A percentile compares a stretch with the other conserved stretches of the same genome.
These are phyloP conservation scores for Copromyces sp. DNA, from an alignment of 495 filamentous ascomycete genomes.

Conservation along the genomic window DNA sequence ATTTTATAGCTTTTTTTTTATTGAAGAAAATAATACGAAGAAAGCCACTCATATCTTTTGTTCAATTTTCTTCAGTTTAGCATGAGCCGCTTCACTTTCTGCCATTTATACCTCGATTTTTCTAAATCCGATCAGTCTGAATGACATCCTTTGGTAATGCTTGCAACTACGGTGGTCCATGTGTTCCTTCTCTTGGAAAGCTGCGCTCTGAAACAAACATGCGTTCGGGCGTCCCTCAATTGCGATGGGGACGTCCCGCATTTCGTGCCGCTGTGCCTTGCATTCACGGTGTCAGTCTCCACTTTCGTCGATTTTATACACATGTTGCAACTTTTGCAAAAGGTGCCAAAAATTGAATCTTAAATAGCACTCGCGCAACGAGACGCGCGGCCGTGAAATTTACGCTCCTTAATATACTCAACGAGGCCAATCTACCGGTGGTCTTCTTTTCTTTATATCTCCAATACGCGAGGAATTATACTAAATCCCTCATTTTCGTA, in stretches of 20 bases:
- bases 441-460: too few relatives aligned
- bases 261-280: too few relatives aligned
- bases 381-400: too few relatives aligned
- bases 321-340: too few relatives aligned
- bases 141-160: background rate
- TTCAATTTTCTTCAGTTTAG: background rate
- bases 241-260: background rate
- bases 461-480: too few relatives aligned
- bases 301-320: too few relatives aligned
- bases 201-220: background rate
- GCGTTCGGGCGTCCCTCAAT: background rate
- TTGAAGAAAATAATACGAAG: background rate
- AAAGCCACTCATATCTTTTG: background rate
- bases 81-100: background rate
- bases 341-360: too few relatives aligned
- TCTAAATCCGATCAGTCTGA: background rate
- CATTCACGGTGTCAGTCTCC: too few relatives aligned
- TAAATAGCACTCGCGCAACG: too few relatives aligned
- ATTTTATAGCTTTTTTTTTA: background rate
- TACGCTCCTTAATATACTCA: too few relatives aligned
- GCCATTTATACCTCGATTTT: background rate
- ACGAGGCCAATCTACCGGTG: too few relatives aligned
- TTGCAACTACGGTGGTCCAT: background rate
- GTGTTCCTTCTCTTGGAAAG: background rate
- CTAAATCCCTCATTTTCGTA: too few relatives aligned